Evolutionary conservation across 768 basidiomycete genomes (phyloP).

Genomic region (Suillus spraguei): DNA sequence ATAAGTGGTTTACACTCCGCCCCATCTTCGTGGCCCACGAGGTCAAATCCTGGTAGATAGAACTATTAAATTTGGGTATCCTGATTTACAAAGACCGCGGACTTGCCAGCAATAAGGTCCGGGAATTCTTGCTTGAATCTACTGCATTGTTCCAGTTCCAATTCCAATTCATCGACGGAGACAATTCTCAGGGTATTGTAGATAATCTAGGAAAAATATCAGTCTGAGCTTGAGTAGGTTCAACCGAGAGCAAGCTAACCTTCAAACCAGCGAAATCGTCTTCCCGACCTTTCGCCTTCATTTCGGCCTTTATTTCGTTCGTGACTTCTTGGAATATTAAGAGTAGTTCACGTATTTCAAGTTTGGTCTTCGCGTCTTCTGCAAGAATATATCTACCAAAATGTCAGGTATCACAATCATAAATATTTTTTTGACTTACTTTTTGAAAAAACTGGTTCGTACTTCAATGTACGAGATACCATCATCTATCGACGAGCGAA

Average conservation of each 20-base stretch:
- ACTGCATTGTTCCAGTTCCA: slow-evolving; percentile 45
- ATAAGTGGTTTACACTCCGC: slow-evolving; percentile 33
- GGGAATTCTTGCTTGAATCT: slow-evolving; percentile 48
- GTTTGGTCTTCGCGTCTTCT: slow-evolving; percentile 37
- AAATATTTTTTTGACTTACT: slow-evolving; percentile 26
- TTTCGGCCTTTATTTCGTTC: slow-evolving; percentile 35
- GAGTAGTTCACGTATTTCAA: slow-evolving; percentile 42
- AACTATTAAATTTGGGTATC: neutral
- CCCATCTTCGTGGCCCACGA: slow-evolving; percentile 49
- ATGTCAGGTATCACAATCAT: neutral
- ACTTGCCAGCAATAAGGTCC: slow-evolving; percentile 43
- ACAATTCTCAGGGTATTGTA: slow-evolving; percentile 42
- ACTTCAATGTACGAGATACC: slow-evolving; percentile 49
- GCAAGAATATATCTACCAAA: slow-evolving; percentile 41
- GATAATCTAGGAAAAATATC: slow-evolving; percentile 37
- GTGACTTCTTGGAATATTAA: slow-evolving; percentile 37
- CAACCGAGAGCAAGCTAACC: slow-evolving; percentile 23
- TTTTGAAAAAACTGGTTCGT: slow-evolving; percentile 40
- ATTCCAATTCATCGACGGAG: slow-evolving; percentile 40
- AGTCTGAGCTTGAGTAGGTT: neutral
- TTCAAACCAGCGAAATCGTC: slow-evolving; percentile 46
- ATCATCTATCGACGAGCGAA: slow-evolving; percentile 44
- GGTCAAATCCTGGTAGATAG: slow-evolving; percentile 43
- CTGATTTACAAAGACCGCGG: neutral
- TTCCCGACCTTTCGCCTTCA: slow-evolving; percentile 37